These are phyloP conservation scores for Fistulifera pelliculosa DNA, from an alignment of 108 stramenopile genomes.

Conservation along the genomic window DNA sequence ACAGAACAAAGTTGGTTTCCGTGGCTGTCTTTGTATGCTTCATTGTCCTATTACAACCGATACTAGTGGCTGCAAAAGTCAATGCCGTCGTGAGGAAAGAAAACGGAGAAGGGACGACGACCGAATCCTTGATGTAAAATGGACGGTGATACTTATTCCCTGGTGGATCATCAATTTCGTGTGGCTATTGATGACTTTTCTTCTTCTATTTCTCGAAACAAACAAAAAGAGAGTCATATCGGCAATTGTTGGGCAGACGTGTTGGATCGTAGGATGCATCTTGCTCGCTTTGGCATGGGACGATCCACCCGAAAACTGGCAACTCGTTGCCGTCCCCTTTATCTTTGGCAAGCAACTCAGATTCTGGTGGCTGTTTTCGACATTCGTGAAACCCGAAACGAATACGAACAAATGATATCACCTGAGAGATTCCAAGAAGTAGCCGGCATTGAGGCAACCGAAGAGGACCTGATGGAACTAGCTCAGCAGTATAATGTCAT, in stretches of 20 bases:
- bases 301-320: constrained; percentile 19
- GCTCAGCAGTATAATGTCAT: constrained; percentile 25
- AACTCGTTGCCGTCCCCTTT: constrained; percentile 29
- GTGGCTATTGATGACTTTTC: neutral
- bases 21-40: constrained; percentile 17
- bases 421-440: constrained; percentile 35
- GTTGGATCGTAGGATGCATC: constrained; percentile 32
- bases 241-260: constrained; percentile 27
- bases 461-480: constrained; percentile 27
- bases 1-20: constrained; percentile 54
- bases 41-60: constrained; percentile 57
- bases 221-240: constrained; percentile 16
- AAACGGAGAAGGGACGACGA: constrained; percentile 12
- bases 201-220: constrained; percentile 11
- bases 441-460: constrained; percentile 19
- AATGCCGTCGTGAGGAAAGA: constrained; percentile 41
- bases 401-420: constrained; percentile 1
- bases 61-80: constrained; percentile 63
- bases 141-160: constrained; percentile 52
- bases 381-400: neutral
- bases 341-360: constrained; percentile 15
- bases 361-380: neutral
- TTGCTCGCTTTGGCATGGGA: constrained; percentile 41
- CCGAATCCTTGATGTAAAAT: constrained; percentile 37
- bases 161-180: constrained; percentile 43